Evolutionary conservation across 2,329 filamentous ascomycete species (phyloP), one percentile per base, ranked within the genome.

Genomic region (Fusarium pseudoanthophilum): DNA sequence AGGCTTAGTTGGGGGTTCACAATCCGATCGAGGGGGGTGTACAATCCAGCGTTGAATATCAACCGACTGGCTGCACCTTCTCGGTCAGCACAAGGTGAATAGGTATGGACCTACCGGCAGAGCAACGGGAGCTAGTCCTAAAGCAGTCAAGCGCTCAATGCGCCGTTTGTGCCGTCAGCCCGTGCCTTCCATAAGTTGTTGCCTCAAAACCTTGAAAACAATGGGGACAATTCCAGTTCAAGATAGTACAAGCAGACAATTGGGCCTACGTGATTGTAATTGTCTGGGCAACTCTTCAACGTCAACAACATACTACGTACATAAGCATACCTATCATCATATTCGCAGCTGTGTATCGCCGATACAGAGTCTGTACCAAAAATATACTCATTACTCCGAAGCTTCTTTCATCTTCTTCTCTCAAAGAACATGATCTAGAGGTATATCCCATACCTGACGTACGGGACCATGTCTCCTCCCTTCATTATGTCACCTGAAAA

Each of bases 41-140:
- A n/a, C n/a, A n/a, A n/a, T n/a, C n/a, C n/a, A n/a, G n/a, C n/a
- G n/a, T n/a, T n/a, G n/a, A n/a, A 43, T 28, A 46, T 39, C 24
- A 24, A 53, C 34, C 8, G 15, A 40, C 34, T 24, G 36, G 21
- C 13, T 30, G n/a, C 20, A 36, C 53, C 58, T 51, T 46, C 40
- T 55, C 53, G 55, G 58, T 68, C 37, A 56, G 36, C 7, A 11
- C 45, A 37, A 63, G 58, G 36, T 53, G 55, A 69, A 30, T n/a
- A n/a, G n/a, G n/a, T 18, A 46, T 16, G n/a, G 15, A 43, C 21
- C 37, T 39, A 16, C 14, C 45, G 45, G 45, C 45, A 48, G 45
- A 10, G 32, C 4, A 59, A 2, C 34, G 15, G 40, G 10, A 18
- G 32, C 30, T 28, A 63, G 24, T 9, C 58, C 45, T 4, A 73